Evolutionary conservation across 2,329 filamentous ascomycete genomes (phyloP).

Genomic region (Mycosphaerella sp.): DNA sequence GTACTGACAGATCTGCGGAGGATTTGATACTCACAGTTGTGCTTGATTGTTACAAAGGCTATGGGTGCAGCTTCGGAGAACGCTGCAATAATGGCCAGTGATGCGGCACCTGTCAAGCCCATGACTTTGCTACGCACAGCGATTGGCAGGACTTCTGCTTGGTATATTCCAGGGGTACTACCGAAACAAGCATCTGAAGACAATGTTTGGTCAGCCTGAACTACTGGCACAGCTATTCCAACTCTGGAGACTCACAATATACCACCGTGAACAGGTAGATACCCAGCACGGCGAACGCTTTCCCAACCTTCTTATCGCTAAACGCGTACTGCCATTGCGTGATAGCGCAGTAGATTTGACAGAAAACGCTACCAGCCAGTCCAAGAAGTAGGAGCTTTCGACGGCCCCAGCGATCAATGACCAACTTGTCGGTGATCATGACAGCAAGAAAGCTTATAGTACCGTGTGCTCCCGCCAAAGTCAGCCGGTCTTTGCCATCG

Average conservation of each 20-base stretch:
- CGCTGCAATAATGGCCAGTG: constrained; percentile 41
- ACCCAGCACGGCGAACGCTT: constrained; percentile 53
- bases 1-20: not conserved
- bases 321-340: constrained; percentile 53
- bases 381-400: constrained; percentile 53
- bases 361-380: constrained; percentile 46
- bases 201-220: not conserved
- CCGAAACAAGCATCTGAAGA: constrained; percentile 4
- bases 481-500: constrained; percentile 44
- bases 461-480: constrained; percentile 49
- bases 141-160: constrained; percentile 49
- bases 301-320: constrained; percentile 49
- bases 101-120: constrained; percentile 40
- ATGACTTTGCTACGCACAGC: constrained; percentile 49
- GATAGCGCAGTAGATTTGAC: constrained; percentile 53
- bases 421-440: constrained; percentile 44
- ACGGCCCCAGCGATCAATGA: constrained; percentile 53
- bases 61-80: constrained; percentile 40
- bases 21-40: constrained; percentile 35
- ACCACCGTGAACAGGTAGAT: constrained; percentile 53
- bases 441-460: constrained; percentile 48
- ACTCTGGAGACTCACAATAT: constrained; percentile 44
- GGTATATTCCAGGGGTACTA: constrained; percentile 34
- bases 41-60: constrained; percentile 49
- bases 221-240: constrained; percentile 40